Percentiles rank a stretch among this genome's conserved stretches.
Conservation (phyloP, 768 basidiomycete species). For the Punctularia strigosozonata region DNA sequence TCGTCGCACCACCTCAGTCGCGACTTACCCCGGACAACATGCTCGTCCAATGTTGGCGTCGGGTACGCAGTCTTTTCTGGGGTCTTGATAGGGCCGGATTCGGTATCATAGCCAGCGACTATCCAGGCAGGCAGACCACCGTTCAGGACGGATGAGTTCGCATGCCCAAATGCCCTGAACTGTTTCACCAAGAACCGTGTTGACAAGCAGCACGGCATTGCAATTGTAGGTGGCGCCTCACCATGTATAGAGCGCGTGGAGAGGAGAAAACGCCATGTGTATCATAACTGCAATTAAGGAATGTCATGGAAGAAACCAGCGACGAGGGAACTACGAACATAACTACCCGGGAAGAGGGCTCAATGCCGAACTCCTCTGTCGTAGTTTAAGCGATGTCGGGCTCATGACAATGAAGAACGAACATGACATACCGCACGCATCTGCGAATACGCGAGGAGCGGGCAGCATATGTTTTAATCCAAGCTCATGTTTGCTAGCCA, state of each 20-base stretch:
- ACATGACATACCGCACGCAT: conserved; percentile 59
- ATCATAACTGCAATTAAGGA: conserved; percentile 56
- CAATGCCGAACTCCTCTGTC: conserved; percentile 63
- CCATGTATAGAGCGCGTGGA: conserved; percentile 87
- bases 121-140: conserved; percentile 88
- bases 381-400: conserved; percentile 4
- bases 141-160: conserved; percentile 76
- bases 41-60: conserved; percentile 37
- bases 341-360: conserved; percentile 66
- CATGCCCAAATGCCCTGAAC: conserved; percentile 88
- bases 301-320: conserved; percentile 3
- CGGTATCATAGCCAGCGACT: conserved; percentile 48
- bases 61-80: conserved; percentile 30
- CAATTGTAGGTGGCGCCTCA: too few species aligned
- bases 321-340: conserved; percentile 34
- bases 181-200: too few species aligned
- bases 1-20: conserved; percentile 2
- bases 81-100: conserved; percentile 21
- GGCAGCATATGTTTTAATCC: conserved; percentile 96
- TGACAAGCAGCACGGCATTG: too few species aligned
- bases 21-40: conserved; percentile 39
- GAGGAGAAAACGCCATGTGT: conserved; percentile 83
- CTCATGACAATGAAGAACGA: not conserved
- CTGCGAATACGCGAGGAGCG: conserved; percentile 50
- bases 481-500: conserved; percentile 61